Evolutionary conservation across 1,284 basidiomycete genomes (phyloP).

Genomic region (Sanghuangporus sanghuang): DNA sequence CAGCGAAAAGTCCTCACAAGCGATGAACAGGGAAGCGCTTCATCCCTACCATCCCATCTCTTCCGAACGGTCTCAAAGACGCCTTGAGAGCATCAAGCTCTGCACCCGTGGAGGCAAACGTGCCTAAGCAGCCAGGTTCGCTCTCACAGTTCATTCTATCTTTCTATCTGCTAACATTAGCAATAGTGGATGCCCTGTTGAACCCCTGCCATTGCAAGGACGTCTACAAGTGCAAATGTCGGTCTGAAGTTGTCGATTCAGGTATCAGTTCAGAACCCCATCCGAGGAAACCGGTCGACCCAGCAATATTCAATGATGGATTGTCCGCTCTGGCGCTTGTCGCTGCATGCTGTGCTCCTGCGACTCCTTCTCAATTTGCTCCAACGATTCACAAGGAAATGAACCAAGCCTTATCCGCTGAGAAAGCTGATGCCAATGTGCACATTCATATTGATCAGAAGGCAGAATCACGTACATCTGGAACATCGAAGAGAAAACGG

Average conservation of each 20-base stretch:
- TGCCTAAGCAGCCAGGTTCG: conserved; percentile 3
- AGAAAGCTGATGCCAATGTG: neutral
- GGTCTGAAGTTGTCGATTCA: conserved; percentile 20
- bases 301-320: conserved; percentile 23
- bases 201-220: conserved; percentile 61
- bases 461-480: neutral
- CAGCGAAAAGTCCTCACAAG: conserved; percentile 11
- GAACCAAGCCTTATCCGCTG: neutral
- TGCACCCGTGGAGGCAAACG: neutral
- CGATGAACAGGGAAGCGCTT: conserved; percentile 28
- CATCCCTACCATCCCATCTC: conserved; percentile 38
- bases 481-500: conserved; percentile 1
- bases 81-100: conserved; percentile 20
- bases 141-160: neutral
- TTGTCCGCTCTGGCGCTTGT: conserved; percentile 47
- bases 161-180: neutral
- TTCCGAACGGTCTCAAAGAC: conserved; percentile 51
- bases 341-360: conserved; percentile 38
- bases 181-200: conserved; percentile 48
- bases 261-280: conserved; percentile 17
- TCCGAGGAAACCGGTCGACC: conserved; percentile 15
- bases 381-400: conserved; percentile 12
- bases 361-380: conserved; percentile 7
- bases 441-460: neutral
- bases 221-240: conserved; percentile 52